These are phyloP conservation scores for Yamadazyma diddensiae DNA, from an alignment of 1,139 yeast species.

Conservation along the genomic window DNA sequence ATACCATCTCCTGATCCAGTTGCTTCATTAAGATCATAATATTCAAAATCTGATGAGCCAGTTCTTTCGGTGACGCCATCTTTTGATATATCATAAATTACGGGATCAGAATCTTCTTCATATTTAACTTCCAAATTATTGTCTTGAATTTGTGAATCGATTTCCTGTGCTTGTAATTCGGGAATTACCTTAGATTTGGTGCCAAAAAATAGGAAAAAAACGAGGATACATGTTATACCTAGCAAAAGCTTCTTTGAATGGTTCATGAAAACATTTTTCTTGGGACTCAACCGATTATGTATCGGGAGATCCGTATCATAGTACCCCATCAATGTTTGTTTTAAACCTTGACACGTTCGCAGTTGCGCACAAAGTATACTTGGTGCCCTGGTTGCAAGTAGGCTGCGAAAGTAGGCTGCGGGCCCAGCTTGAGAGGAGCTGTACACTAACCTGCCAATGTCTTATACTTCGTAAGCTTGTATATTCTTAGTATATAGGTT, in stretches of 20 bases:
- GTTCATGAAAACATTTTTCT: slow-evolving; percentile 6
- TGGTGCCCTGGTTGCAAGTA: too few species aligned
- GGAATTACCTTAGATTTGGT: slow-evolving; percentile 5
- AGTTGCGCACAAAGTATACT: too few species aligned
- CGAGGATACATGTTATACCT: slow-evolving; percentile 12
- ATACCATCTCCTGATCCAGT: slow-evolving; percentile 55
- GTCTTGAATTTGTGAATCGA: slow-evolving; percentile 14
- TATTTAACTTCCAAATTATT: slow-evolving; percentile 14
- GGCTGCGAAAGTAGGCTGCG: too few species aligned
- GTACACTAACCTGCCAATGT: too few species aligned
- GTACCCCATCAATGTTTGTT: too few species aligned
- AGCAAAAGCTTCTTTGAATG: slow-evolving; percentile 9
- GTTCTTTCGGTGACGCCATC: slow-evolving; percentile 24
- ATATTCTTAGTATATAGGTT: background rate
- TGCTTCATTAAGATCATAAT: slow-evolving; percentile 59
- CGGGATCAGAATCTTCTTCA: slow-evolving; percentile 14
- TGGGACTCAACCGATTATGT: slow-evolving; percentile 21
- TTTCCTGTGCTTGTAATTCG: slow-evolving; percentile 10
- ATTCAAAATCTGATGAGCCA: slow-evolving; percentile 33
- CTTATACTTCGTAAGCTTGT: too few species aligned
- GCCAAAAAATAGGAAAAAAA: slow-evolving; percentile 13
- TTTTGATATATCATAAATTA: slow-evolving; percentile 37
- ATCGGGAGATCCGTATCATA: slow-evolving; percentile 39
- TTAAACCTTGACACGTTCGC: too few species aligned
- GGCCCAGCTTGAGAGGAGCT: too few species aligned